Percentiles rank a stretch among this genome's conserved stretches.
Evolutionary conservation across 75 land plant genomes (phyloP).

Genomic region (Selaginella moellendorffii): DNA sequence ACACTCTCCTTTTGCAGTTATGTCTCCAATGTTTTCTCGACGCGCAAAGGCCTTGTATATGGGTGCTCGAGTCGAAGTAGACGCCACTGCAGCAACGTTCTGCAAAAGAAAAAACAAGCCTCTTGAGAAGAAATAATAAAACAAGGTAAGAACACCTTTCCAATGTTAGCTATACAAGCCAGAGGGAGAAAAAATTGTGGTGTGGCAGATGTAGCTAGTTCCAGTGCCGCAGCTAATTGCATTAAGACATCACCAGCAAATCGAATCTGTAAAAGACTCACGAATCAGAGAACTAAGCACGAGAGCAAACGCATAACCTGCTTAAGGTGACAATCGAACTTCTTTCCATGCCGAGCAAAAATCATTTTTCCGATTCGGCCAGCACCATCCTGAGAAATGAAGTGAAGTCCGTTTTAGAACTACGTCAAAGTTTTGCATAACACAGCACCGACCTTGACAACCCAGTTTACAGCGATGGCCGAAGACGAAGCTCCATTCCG

Average conservation of each 20-base stretch:
- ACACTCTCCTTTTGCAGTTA: conserved; percentile 98
- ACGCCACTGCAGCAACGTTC: conserved; percentile 98
- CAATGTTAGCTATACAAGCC: conserved; percentile 92
- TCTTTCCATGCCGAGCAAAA: conserved; percentile 91
- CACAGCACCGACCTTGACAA: conserved; percentile 91
- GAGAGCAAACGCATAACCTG: conserved; percentile 34
- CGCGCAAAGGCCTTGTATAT: conserved; percentile 95
- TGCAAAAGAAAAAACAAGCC: no score
- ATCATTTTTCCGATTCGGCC: conserved; percentile 97
- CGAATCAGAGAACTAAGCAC: background rate
- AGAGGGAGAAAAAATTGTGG: conserved; percentile 87
- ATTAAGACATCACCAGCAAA: conserved; percentile 82
- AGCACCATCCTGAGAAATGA: conserved; percentile 72
- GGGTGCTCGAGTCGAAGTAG: conserved; percentile 97
- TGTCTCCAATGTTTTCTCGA: conserved; percentile 96
- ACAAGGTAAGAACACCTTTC: conserved; percentile 63
- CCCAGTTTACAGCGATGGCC: conserved; percentile 97
- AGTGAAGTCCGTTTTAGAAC: no score
- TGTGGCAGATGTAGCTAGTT: conserved; percentile 72
- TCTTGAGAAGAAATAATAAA: no score
- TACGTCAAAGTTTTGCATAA: no score
- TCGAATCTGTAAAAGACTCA: conserved; percentile 51
- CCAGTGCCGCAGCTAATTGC: conserved; percentile 93
- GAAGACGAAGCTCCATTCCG: conserved; percentile 42
- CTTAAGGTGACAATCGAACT: conserved; percentile 86